phyloP scores from a whole-genome alignment of 2,329 filamentous ascomycete species.

The Ceratocystis colombiana region DNA sequence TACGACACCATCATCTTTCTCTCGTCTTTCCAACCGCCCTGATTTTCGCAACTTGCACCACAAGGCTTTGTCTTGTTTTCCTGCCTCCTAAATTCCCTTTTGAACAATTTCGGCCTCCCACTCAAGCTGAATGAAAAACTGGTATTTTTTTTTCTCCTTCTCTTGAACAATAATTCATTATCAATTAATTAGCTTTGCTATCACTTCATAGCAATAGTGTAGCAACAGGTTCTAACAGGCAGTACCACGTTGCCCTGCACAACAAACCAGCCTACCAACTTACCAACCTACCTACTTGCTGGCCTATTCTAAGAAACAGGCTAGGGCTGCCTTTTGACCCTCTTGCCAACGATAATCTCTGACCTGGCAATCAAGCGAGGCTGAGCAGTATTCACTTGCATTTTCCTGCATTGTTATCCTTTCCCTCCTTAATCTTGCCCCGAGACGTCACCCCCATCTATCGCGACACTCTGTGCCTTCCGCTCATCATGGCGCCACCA shows the following conservation, averaged over 20 bases:
- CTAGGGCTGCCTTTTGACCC: neutral
- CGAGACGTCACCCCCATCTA: neutral
- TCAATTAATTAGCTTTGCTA: neutral
- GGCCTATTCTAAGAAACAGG: too few relatives aligned
- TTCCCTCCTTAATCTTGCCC: constrained; percentile 8
- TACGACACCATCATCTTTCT: neutral
- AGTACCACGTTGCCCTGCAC: neutral
- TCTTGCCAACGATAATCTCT: neutral
- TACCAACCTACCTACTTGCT: neutral
- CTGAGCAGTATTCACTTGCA: constrained; percentile 21
- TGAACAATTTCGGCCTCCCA: neutral
- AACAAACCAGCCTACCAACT: neutral
- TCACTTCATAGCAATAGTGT: neutral
- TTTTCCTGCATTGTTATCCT: constrained; percentile 14
- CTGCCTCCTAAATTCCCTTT: neutral
- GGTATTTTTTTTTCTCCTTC: neutral
- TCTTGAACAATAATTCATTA: neutral
- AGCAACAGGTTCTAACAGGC: neutral
- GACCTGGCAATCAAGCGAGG: constrained; percentile 18
- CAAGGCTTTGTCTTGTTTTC: constrained; percentile 9
- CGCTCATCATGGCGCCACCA: constrained; percentile 16
- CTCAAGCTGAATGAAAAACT: neutral
- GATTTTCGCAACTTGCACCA: neutral
- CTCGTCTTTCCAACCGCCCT: neutral
- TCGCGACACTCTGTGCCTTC: constrained; percentile 1